Percentiles rank a stretch among this genome's conserved stretches.
Conservation (phyloP, 345 rosid genomes). For the Aquilaria yunnanensis region DNA sequence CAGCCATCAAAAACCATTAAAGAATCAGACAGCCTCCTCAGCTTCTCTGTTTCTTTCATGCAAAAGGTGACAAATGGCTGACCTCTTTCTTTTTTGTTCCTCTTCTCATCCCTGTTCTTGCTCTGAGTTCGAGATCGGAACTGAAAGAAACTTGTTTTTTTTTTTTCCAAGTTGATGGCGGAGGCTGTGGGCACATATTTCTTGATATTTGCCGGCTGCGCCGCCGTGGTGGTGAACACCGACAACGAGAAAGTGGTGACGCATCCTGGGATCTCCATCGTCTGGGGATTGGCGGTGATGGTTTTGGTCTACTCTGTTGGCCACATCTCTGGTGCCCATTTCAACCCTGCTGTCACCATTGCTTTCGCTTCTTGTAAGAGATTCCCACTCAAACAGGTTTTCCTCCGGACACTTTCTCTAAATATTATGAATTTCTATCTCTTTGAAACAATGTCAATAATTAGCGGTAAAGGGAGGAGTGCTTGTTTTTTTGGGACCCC, state of each 20-base stretch:
- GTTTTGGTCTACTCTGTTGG: constrained; percentile 79
- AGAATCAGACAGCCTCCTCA: constrained; percentile 23
- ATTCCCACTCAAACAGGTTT: constrained; percentile 79
- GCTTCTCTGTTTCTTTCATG: constrained; percentile 59
- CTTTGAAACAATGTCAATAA: too few species aligned
- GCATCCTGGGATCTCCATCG: constrained; percentile 63
- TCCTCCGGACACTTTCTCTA: not conserved
- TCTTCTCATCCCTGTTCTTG: not conserved
- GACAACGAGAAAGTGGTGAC: constrained; percentile 62
- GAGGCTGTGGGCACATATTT: constrained; percentile 86
- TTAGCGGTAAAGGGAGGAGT: too few species aligned
- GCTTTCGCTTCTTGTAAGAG: constrained; percentile 82
- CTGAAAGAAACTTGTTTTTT: not conserved
- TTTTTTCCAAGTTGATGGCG: constrained; percentile 49
- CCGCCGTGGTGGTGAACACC: constrained; percentile 62
- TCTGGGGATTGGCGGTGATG: constrained; percentile 93
- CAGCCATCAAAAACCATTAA: constrained; percentile 27
- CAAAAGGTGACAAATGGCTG: constrained; percentile 49
- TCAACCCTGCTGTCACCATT: constrained; percentile 90
- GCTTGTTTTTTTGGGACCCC: too few species aligned
- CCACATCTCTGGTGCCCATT: constrained; percentile 97
- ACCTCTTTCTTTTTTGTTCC: not conserved
- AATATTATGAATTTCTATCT: too few species aligned
- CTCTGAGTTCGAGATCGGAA: not conserved
- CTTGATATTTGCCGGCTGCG: constrained; percentile 87